Conservation (phyloP, 2,329 filamentous ascomycete species). For the Sporothrix globosa region DNA sequence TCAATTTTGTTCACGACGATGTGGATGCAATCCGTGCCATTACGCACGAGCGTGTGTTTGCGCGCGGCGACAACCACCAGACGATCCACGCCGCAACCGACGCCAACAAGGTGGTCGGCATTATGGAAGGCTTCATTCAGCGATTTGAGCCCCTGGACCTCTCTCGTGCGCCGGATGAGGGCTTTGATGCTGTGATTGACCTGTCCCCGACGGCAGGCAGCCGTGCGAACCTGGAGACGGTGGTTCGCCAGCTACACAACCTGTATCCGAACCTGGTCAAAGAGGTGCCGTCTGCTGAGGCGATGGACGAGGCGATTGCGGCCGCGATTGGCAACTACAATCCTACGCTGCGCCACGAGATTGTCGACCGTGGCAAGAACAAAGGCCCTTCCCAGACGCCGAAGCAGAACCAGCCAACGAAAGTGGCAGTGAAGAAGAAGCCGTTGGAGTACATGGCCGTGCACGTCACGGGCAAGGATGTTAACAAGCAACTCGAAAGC, state of each 20-base stretch:
- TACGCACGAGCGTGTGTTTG: slow-evolving; percentile 77
- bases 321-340: slow-evolving; percentile 75
- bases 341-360: slow-evolving; percentile 74
- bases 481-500: slow-evolving; percentile 64
- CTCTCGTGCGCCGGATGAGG: slow-evolving; percentile 70
- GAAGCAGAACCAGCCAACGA: slow-evolving; percentile 42
- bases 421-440: slow-evolving; percentile 51
- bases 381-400: slow-evolving; percentile 46
- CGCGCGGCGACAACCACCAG: slow-evolving; percentile 93
- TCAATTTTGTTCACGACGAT: slow-evolving; percentile 85
- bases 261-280: slow-evolving; percentile 76
- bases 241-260: slow-evolving; percentile 71
- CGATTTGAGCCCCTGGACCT: slow-evolving; percentile 80
- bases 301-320: slow-evolving; percentile 79
- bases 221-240: slow-evolving; percentile 79
- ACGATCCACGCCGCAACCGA: slow-evolving; percentile 87
- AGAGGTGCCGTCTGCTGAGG: slow-evolving; percentile 68
- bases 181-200: slow-evolving; percentile 83
- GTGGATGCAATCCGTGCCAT: slow-evolving; percentile 73
- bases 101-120: slow-evolving; percentile 73
- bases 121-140: slow-evolving; percentile 92
- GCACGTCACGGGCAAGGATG: slow-evolving; percentile 48
- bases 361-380: slow-evolving; percentile 61
- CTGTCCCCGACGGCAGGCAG: slow-evolving; percentile 79
- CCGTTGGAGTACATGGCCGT: slow-evolving; percentile 62